Evolutionary conservation across 441 rosid genomes (phyloP).

Genomic region (Populus tomentosa): DNA sequence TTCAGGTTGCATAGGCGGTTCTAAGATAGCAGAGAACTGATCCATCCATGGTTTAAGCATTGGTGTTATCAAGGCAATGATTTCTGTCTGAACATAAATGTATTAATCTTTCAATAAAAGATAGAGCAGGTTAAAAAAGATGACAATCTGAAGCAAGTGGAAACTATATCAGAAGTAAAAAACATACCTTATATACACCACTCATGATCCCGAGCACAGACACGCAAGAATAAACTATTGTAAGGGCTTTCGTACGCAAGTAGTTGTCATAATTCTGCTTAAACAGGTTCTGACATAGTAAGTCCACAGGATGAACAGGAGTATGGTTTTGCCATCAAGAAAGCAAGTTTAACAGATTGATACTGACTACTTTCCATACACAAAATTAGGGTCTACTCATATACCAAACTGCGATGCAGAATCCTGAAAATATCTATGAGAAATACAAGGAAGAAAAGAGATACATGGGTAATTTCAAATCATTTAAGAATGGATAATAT

Average conservation of each 20-base stretch:
- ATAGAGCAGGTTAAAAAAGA: constrained; percentile 23
- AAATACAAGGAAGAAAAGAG: background rate
- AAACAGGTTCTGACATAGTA: constrained; percentile 15
- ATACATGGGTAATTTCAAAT: background rate
- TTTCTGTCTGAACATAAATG: constrained; percentile 65
- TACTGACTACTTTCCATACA: background rate
- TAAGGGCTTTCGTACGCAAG: constrained; percentile 75
- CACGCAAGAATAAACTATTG: constrained; percentile 76
- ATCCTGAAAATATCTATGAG: background rate
- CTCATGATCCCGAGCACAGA: constrained; percentile 82
- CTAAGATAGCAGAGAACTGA: constrained; percentile 59
- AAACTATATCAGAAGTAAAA: constrained; percentile 9
- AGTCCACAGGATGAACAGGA: constrained; percentile 13
- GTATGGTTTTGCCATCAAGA: constrained; percentile 10
- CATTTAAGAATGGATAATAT: background rate
- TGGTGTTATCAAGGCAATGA: constrained; percentile 50
- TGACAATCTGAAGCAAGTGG: constrained; percentile 13
- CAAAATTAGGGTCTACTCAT: background rate
- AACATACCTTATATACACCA: constrained; percentile 75
- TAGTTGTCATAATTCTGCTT: constrained; percentile 72
- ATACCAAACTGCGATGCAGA: background rate
- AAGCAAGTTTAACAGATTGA: constrained; percentile 1
- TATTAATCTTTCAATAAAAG: constrained; percentile 33
- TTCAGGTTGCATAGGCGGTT: constrained; percentile 72
- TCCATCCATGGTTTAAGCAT: constrained; percentile 78